Base-by-base conservation (phyloP, 768 basidiomycete species). In the Trametopsis cervina region DNA sequence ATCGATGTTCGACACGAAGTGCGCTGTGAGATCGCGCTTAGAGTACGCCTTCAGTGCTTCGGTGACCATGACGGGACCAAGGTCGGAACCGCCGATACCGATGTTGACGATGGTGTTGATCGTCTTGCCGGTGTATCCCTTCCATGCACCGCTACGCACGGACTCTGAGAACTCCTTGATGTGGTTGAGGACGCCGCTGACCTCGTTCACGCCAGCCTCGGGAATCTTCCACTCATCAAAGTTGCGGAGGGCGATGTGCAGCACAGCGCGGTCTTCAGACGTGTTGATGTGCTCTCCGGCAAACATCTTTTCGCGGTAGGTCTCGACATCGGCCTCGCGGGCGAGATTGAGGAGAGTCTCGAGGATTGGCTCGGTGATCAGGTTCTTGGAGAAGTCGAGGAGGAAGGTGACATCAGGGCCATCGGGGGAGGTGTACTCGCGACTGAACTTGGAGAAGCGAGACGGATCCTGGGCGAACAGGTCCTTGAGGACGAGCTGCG, bases 31-130 rank as follows among this genome's bases (percentile, higher is more conserved):
- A 65, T 91, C 89, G 55, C 90, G 83, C 68, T 97, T 87, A 41
- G 86, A 72, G 74, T 96, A 99, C 4, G 82, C 69, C 71, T 94
- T 96, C 67, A 98, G 81, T 3, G 93, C 95, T 71, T 98, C 96
- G 10, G 91, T 94, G 50, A 97, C 94, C 96, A 99, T 99, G 59
- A 97, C 94, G 13, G 95, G 96, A 15, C 95, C 95, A 44, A 99
- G 74, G 66, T 99, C 96, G 27, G 93, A 96, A 44, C 96, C 96
- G 47, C 96, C 96, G 63, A 99, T 99, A 51, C 96, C 96, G 57
- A 99, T 96, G 72, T 98, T 98, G 63, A 99, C 93, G 67, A 99
- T 83, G 41, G 91, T 84, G 60, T 83, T 80, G 75, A 99, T 98
- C 9, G 79, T 62, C 72, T 97, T 96, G 37, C 96, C 95, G 1